Evolutionary conservation across 441 rosid genomes (phyloP).

Genomic region (Populus hybrid): DNA sequence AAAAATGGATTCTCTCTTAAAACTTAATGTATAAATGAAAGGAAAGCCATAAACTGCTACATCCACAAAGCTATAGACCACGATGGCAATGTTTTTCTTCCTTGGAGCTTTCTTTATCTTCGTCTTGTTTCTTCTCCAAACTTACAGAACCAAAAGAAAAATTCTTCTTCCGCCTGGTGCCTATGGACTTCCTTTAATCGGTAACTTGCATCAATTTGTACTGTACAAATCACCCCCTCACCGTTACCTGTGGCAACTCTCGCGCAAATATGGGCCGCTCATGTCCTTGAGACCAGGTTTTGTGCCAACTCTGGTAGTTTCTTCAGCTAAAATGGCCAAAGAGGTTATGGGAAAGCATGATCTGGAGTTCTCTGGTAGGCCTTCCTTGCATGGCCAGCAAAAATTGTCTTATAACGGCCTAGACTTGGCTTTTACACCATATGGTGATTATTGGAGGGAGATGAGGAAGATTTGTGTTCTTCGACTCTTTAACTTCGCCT

Average conservation of each 20-base stretch:
- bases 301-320: constrained; percentile 33
- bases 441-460: constrained; percentile 29
- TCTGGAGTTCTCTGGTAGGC: constrained; percentile 22
- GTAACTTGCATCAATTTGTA: constrained; percentile 33
- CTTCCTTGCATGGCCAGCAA: constrained; percentile 18
- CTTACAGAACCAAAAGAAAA: background rate
- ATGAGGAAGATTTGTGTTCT: constrained; percentile 18
- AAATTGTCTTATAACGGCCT: constrained; percentile 33
- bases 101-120: background rate
- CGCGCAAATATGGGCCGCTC: constrained; percentile 40
- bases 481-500: constrained; percentile 27
- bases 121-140: constrained; percentile 12
- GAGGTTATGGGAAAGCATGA: constrained; percentile 34
- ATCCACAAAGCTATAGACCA: background rate
- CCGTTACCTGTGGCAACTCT: constrained; percentile 16
- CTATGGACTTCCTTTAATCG: constrained; percentile 29
- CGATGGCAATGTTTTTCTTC: background rate
- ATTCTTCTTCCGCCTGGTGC: constrained; percentile 32
- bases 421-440: constrained; percentile 35
- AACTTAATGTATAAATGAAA: background rate
- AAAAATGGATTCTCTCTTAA: background rate
- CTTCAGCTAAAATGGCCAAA: constrained; percentile 38
- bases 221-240: constrained; percentile 13
- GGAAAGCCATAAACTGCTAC: background rate
- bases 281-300: constrained; percentile 34